A percentile compares a stretch with the other conserved stretches of the same genome.
These are phyloP conservation scores for Vanrija sp. DNA, from an alignment of 1,284 basidiomycete species.

Conservation along the genomic window DNA sequence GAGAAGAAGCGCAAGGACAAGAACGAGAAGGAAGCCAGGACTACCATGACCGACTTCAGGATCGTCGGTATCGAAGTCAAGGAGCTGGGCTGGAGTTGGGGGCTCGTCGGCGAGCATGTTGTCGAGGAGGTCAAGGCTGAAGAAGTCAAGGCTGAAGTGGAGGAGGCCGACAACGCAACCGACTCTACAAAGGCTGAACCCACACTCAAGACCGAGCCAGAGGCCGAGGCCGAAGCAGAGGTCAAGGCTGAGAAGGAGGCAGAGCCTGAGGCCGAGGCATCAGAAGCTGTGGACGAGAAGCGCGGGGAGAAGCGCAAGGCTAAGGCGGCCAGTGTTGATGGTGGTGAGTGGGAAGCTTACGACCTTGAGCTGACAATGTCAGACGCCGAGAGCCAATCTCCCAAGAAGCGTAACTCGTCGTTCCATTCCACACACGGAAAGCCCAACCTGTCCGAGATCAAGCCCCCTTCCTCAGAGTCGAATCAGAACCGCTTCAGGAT, in stretches of 20 bases:
- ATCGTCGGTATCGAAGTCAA: slow-evolving; percentile 79
- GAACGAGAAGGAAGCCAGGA: slow-evolving; percentile 57
- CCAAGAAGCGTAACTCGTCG: slow-evolving; percentile 40
- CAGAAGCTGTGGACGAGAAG: slow-evolving; percentile 26
- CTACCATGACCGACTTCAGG: slow-evolving; percentile 93
- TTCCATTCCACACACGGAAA: slow-evolving; percentile 43
- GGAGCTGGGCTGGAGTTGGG: slow-evolving; percentile 51
- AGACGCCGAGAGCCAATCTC: slow-evolving; percentile 19
- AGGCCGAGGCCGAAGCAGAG: slow-evolving; percentile 17
- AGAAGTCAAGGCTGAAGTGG: slow-evolving; percentile 2
- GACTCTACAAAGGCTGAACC: not conserved
- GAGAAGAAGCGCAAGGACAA: slow-evolving; percentile 17
- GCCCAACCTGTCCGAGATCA: slow-evolving; percentile 21
- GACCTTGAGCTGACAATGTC: not conserved
- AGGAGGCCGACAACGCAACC: not conserved
- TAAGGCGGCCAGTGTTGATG: slow-evolving; percentile 41
- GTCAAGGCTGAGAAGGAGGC: slow-evolving; percentile 9
- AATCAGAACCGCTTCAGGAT: slow-evolving; percentile 49
- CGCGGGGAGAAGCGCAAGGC: slow-evolving; percentile 47
- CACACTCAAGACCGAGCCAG: slow-evolving; percentile 16
- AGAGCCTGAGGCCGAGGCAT: slow-evolving; percentile 6
- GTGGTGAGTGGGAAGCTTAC: slow-evolving; percentile 26
- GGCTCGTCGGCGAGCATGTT: slow-evolving; percentile 30
- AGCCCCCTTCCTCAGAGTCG: slow-evolving; percentile 22
- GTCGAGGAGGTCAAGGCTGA: slow-evolving; percentile 21